Percentiles rank a stretch among this genome's conserved stretches.
Conservation (phyloP, 345 rosid genomes). For the Salix udensis region DNA sequence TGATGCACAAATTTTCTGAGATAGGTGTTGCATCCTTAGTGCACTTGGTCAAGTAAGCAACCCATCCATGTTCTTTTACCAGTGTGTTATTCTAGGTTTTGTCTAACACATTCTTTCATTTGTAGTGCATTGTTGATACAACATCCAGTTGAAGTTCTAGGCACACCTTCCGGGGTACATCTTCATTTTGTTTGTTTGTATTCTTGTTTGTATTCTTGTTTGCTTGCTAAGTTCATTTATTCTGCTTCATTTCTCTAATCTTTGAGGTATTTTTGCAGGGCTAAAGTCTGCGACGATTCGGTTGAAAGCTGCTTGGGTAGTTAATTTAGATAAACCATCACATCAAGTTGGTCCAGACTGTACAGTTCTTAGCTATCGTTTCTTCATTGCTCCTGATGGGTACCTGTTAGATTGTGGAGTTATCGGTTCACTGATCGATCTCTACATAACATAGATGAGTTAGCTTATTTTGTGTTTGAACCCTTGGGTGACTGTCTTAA, state of each 20-base stretch:
- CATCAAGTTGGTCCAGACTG: slow-evolving; percentile 25
- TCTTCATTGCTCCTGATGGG: slow-evolving; percentile 33
- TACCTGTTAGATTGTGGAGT: slow-evolving; percentile 32
- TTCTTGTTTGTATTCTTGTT: neutral
- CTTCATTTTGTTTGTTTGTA: neutral
- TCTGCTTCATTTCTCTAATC: neutral
- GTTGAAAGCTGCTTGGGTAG: slow-evolving; percentile 34
- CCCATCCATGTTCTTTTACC: neutral
- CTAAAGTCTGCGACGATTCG: slow-evolving; percentile 44
- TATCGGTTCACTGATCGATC: slow-evolving; percentile 23
- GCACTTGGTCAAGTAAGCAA: slow-evolving; percentile 41
- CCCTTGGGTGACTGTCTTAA: slow-evolving; percentile 36
- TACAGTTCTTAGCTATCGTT: slow-evolving; percentile 24
- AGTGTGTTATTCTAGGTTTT: neutral
- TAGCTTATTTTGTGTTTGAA: slow-evolving; percentile 32
- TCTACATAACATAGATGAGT: slow-evolving; percentile 31
- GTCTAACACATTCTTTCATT: slow-evolving; percentile 19
- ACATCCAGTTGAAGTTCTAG: slow-evolving; percentile 28
- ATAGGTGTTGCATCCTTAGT: slow-evolving; percentile 51
- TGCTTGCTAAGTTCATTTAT: neutral
- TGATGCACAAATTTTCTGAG: slow-evolving; percentile 55
- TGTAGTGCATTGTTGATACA: slow-evolving; percentile 35
- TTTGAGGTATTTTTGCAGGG: slow-evolving; percentile 39
- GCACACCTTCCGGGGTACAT: slow-evolving; percentile 26
- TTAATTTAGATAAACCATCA: slow-evolving; percentile 34